Evolutionary conservation across 345 rosid species (phyloP).

Genomic region (Excoecaria cochinchinensis): DNA sequence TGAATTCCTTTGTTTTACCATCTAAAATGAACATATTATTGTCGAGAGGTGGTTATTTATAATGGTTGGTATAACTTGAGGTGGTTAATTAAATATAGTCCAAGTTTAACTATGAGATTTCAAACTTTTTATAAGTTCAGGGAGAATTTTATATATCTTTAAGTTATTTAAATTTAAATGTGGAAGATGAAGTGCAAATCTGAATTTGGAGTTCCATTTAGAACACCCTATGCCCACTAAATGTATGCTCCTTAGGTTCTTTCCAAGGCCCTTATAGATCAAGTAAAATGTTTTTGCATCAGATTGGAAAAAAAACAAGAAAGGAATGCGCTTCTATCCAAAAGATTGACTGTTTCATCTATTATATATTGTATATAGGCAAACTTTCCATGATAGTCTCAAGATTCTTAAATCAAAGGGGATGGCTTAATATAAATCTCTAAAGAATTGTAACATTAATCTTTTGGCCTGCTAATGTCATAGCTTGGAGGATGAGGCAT

Average conservation of each 20-base stretch:
- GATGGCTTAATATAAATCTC: background rate
- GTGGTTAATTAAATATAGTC: too few relatives aligned
- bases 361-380: background rate
- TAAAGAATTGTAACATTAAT: background rate
- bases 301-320: background rate
- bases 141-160: too few relatives aligned
- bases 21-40: too few relatives aligned
- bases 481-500: too few relatives aligned
- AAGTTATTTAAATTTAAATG: background rate
- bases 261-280: background rate
- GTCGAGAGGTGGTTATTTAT: too few relatives aligned
- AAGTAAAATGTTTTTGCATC: background rate
- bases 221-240: background rate
- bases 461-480: too few relatives aligned
- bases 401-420: background rate
- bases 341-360: background rate
- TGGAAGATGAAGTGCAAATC: background rate
- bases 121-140: too few relatives aligned
- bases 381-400: background rate
- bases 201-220: background rate
- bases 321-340: background rate
- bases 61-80: too few relatives aligned
- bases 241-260: background rate
- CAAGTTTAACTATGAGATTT: too few relatives aligned
- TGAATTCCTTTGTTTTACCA: too few relatives aligned